These are phyloP conservation scores for Macrocybe sp. DNA, from an alignment of 1,284 basidiomycete genomes.

Conservation along the genomic window DNA sequence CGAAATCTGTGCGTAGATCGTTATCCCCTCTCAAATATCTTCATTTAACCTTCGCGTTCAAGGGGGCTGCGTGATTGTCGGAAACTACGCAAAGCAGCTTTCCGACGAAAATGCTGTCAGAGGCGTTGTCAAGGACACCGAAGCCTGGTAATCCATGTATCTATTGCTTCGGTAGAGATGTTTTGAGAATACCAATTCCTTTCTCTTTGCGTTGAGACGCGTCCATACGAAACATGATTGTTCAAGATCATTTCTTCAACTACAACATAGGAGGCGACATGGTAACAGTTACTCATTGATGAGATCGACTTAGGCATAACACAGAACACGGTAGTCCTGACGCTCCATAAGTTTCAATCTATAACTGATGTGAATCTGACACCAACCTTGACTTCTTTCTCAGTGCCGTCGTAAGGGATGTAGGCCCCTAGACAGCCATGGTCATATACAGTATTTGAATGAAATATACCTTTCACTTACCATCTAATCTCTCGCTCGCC, in stretches of 20 bases:
- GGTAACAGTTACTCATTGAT: too few species aligned
- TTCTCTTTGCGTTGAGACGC: too few species aligned
- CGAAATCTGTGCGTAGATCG: constrained; percentile 34
- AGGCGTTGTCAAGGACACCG: constrained; percentile 32
- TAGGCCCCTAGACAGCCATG: constrained; percentile 33
- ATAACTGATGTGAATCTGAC: too few species aligned
- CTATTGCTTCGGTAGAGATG: background rate
- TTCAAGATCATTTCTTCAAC: too few species aligned
- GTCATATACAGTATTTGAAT: background rate
- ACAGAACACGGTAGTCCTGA: too few species aligned
- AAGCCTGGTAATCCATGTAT: constrained; percentile 27
- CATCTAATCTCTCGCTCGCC: constrained; percentile 48
- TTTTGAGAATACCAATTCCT: too few species aligned
- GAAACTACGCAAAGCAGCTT: constrained; percentile 32
- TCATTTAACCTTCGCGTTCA: constrained; percentile 4
- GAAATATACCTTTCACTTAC: constrained; percentile 24
- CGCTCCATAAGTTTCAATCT: too few species aligned
- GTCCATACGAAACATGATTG: too few species aligned
- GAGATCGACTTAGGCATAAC: too few species aligned
- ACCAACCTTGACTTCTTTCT: constrained; percentile 40
- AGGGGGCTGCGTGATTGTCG: constrained; percentile 41
- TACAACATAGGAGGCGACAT: too few species aligned
- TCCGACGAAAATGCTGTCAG: constrained; percentile 33
- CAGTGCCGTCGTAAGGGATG: constrained; percentile 44
- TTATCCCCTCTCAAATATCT: constrained; percentile 1